These are phyloP conservation scores for Macrotyloma uniflorum DNA, from an alignment of 306 rosid species.

Conservation along the genomic window DNA sequence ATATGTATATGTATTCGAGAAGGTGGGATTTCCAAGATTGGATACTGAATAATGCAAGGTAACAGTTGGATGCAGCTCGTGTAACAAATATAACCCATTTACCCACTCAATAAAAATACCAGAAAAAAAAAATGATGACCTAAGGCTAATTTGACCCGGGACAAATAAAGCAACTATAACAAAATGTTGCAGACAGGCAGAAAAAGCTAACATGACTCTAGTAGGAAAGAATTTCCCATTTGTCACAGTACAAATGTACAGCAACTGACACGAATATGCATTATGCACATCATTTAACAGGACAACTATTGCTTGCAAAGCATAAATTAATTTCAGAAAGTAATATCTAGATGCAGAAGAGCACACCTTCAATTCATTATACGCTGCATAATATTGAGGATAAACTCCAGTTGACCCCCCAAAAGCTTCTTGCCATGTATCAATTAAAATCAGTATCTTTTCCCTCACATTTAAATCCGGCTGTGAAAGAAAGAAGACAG, in stretches of 20 bases:
- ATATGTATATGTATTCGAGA: background rate
- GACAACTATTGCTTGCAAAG: slow-evolving; percentile 11
- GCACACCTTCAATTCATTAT: slow-evolving; percentile 78
- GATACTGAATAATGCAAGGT: slow-evolving; percentile 11
- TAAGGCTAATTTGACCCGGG: slow-evolving; percentile 19
- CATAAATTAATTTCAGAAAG: slow-evolving; percentile 14
- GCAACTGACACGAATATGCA: slow-evolving; percentile 15
- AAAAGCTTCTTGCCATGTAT: slow-evolving; percentile 98
- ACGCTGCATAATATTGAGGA: slow-evolving; percentile 91
- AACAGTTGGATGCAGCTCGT: slow-evolving; percentile 12
- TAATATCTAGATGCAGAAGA: slow-evolving; percentile 20
- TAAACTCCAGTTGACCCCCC: slow-evolving; percentile 79
- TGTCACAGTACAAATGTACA: background rate
- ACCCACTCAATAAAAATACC: slow-evolving; percentile 19
- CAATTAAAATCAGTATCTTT: slow-evolving; percentile 82
- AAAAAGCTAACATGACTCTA: background rate
- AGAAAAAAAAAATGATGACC: slow-evolving; percentile 2
- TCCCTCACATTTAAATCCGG: slow-evolving; percentile 92
- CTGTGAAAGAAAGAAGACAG: slow-evolving; percentile 56
- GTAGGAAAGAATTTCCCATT: slow-evolving; percentile 8
- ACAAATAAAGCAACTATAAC: slow-evolving; percentile 11
- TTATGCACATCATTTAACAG: background rate
- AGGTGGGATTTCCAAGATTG: background rate
- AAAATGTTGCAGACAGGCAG: slow-evolving; percentile 17
- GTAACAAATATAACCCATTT: slow-evolving; percentile 16